Evolutionary conservation across 2,329 filamentous ascomycete species (phyloP).

Genomic region (Ambrosiella beaveri): DNA sequence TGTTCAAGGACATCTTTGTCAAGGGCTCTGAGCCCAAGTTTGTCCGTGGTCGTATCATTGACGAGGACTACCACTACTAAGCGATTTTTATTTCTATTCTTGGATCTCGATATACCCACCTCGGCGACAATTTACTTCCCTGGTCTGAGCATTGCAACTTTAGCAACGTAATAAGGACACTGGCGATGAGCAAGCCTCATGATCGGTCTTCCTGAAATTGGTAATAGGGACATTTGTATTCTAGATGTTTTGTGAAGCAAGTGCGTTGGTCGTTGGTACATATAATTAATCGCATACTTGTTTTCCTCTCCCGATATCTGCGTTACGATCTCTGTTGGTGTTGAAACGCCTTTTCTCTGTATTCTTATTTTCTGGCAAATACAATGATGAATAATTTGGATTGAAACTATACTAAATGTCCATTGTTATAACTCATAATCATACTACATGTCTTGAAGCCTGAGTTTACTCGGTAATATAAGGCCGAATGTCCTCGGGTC

Average conservation of each 20-base stretch:
- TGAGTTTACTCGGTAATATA: too few relatives aligned
- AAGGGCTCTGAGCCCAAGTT: conserved; percentile 72
- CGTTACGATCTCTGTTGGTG: too few relatives aligned
- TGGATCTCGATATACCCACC: conserved; percentile 13
- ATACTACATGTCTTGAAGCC: too few relatives aligned
- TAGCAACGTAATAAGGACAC: background rate
- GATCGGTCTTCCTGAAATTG: background rate
- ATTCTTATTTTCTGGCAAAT: background rate
- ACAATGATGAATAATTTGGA: background rate
- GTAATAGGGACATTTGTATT: background rate
- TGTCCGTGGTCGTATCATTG: conserved; percentile 70
- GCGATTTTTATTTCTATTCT: conserved; percentile 12
- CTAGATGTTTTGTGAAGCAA: background rate
- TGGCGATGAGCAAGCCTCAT: background rate
- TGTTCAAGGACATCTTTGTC: conserved; percentile 96
- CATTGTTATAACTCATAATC: too few relatives aligned
- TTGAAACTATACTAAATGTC: background rate
- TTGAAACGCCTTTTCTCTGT: background rate
- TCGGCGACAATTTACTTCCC: background rate
- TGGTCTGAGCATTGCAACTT: background rate
- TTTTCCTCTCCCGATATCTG: background rate
- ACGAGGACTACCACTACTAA: conserved; percentile 78
- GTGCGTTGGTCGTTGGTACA: background rate
- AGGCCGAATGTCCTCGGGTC: too few relatives aligned
- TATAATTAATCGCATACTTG: background rate